phyloP scores from a whole-genome alignment of 768 basidiomycete species.

The Pleurotus giganteus region DNA sequence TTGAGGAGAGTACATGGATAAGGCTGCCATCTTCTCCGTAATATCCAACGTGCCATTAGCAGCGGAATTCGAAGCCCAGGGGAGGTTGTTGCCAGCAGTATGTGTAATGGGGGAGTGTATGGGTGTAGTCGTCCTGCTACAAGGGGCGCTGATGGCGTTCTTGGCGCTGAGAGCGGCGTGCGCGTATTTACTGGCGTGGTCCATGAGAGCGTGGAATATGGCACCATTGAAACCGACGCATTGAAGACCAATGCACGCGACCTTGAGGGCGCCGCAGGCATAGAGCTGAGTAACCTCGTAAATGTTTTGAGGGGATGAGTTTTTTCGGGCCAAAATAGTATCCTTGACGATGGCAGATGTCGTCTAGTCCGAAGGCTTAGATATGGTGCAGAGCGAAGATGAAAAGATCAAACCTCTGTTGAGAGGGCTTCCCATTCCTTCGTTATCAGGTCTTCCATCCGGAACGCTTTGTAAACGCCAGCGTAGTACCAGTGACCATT shows the following conservation, averaged over 20 bases:
- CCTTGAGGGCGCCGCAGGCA: conserved; percentile 65
- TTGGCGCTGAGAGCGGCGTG: conserved; percentile 11
- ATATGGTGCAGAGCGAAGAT: background rate
- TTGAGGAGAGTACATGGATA: background rate
- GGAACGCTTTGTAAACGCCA: conserved; percentile 69
- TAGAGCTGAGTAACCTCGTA: conserved; percentile 78
- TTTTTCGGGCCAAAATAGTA: conserved; percentile 68
- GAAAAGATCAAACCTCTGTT: conserved; percentile 45
- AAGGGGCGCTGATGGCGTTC: background rate
- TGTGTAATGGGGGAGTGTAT: conserved; percentile 73
- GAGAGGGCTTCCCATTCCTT: conserved; percentile 72
- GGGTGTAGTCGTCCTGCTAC: conserved; percentile 54
- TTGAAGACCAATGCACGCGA: conserved; percentile 71
- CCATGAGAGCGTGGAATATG: conserved; percentile 63
- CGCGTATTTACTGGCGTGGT: conserved; percentile 53
- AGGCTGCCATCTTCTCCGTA: conserved; percentile 1
- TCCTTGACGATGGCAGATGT: conserved; percentile 67
- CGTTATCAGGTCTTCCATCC: conserved; percentile 59
- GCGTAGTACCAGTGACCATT: conserved; percentile 85
- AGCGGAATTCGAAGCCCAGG: conserved; percentile 3
- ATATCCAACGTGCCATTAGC: background rate
- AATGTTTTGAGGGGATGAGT: conserved; percentile 72
- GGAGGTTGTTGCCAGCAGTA: background rate
- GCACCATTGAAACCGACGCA: conserved; percentile 74
- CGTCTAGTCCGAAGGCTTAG: conserved; percentile 40